These are phyloP conservation scores for Saccharomyces hybrid DNA, from an alignment of 1,139 yeast species.

Conservation along the genomic window DNA sequence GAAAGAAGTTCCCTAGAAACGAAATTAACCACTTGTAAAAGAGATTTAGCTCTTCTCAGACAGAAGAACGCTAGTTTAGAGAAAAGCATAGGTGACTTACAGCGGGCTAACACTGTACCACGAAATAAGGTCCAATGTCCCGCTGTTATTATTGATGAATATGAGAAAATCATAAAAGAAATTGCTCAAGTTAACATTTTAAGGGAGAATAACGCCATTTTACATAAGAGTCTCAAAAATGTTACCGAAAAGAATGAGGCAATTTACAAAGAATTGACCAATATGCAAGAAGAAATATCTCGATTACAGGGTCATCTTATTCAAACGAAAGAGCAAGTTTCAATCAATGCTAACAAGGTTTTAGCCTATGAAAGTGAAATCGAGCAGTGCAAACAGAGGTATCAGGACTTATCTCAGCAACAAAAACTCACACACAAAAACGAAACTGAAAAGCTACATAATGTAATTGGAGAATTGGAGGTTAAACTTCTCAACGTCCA, in stretches of 20 bases:
- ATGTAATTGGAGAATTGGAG: conserved; percentile 26
- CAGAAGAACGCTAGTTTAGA: conserved; percentile 39
- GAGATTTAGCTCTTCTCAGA: conserved; percentile 29
- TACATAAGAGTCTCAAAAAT: conserved; percentile 46
- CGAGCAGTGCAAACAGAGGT: conserved; percentile 46
- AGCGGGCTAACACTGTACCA: background rate
- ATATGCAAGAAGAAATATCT: conserved; percentile 33
- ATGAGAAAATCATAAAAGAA: conserved; percentile 50
- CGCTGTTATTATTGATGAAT: conserved; percentile 38
- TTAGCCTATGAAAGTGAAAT: conserved; percentile 37
- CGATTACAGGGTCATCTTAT: conserved; percentile 27
- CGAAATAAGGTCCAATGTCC: background rate
- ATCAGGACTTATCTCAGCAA: conserved; percentile 42
- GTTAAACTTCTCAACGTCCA: conserved; percentile 15
- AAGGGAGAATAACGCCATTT: conserved; percentile 64
- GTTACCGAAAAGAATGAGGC: conserved; percentile 24
- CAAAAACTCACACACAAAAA: conserved; percentile 44
- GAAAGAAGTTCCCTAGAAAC: conserved; percentile 70
- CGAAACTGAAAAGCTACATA: conserved; percentile 35
- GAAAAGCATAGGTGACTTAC: conserved; percentile 23
- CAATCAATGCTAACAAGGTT: conserved; percentile 18
- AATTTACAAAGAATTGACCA: conserved; percentile 30
- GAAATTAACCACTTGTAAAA: conserved; percentile 39
- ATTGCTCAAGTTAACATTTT: conserved; percentile 61
- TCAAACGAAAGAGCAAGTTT: background rate